Conservation (phyloP, 2,329 filamentous ascomycete species). For the Aureobasidium subglaciale region DNA sequence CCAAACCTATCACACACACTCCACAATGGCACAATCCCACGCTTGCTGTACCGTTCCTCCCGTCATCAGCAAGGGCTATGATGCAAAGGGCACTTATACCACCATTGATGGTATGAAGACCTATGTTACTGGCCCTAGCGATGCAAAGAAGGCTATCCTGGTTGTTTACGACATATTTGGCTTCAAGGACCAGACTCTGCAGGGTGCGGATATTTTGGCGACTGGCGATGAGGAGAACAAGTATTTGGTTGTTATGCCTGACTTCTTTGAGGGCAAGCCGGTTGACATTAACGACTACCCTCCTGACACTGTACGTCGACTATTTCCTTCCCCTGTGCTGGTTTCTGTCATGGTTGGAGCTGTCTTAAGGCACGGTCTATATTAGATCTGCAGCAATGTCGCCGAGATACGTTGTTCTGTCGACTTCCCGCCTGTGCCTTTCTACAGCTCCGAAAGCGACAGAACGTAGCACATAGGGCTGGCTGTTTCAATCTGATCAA, state of each 20-base stretch:
- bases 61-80: conserved; percentile 44
- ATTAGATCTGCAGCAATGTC: too few relatives aligned
- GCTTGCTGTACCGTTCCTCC: conserved; percentile 45
- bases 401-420: too few relatives aligned
- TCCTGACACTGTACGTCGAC: conserved; percentile 43
- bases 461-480: too few relatives aligned
- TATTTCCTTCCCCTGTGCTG: too few relatives aligned
- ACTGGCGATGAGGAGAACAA: conserved; percentile 57
- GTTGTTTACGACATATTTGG: conserved; percentile 57
- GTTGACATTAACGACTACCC: conserved; percentile 53
- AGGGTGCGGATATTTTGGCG: conserved; percentile 58
- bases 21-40: conserved; percentile 24
- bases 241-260: conserved; percentile 84
- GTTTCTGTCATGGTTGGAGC: too few relatives aligned
- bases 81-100: conserved; percentile 52
- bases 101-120: conserved; percentile 56
- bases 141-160: conserved; percentile 51
- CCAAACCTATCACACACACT: not conserved
- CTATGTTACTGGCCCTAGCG: conserved; percentile 51
- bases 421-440: too few relatives aligned
- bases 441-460: too few relatives aligned
- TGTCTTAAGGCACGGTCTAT: too few relatives aligned
- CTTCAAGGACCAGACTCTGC: conserved; percentile 56
- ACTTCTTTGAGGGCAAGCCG: conserved; percentile 78
- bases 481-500: too few relatives aligned